Evolutionary conservation across 1,284 basidiomycete genomes (phyloP), one percentile per base, ranked within the genome.

Genomic region (Puccinia hordei): DNA sequence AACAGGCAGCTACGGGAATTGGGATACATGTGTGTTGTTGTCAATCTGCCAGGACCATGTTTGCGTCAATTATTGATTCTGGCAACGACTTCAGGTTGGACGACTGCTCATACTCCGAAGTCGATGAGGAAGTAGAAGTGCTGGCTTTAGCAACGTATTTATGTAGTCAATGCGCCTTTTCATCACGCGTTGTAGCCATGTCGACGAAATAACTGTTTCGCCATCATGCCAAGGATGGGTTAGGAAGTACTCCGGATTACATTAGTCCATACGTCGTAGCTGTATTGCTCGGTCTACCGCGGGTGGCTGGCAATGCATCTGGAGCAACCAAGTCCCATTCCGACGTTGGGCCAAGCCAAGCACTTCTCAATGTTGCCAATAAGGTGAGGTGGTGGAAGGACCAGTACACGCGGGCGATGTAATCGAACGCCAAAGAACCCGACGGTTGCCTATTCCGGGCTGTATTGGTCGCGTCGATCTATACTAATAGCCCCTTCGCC

Each of bases 401-500:
- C 30, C 61, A 22, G 6, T 12, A 41, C 38, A 6, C 30, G 61
- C 61, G 44, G 66, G 66, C 66, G 44, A 69, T 51, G 66, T 10
- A 46, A 46, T 49, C 41, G 46, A 49, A 38, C 66, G 66, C 41
- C 8, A 41, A 69, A 27, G 10, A 51, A 51, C 19, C 27, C 24
- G 44, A 49, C 22, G 35, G 66, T 69, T 69, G 66, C 66, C 66
- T 69, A 33, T 69, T 27, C 19, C 66, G 66, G 66, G 44, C 66
- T 69, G 61, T 63, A 63, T 30, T 63, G 61, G 61, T 63, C 17
- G 30, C 35, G 30, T 30, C 61, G 33, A 63, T 63, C 35, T n/a
- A 63, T 19, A 33, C 35, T 59, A 19, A 24, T 12, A 46, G 27
- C 66, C 44, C 41, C 44, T 69, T 27, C 46, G 66, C 66, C 44